Base-by-base conservation (phyloP, 345 rosid genomes). In the Lepidium africanum region DNA sequence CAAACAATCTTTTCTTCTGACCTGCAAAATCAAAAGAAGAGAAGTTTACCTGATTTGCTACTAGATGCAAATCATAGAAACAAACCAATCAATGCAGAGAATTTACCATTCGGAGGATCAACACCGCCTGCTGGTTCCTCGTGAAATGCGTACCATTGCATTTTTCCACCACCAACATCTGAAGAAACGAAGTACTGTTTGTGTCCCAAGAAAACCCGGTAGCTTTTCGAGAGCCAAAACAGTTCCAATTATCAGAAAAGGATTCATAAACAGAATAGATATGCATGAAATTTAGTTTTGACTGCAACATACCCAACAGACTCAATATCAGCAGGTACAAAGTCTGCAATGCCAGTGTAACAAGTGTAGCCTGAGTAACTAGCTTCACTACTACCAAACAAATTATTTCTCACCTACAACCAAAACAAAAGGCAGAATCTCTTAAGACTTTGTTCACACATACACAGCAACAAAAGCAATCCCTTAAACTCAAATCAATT, bases 81-180 rank as follows among this genome's bases (percentile, higher is more conserved):
- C 52, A 68, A 66, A 36, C 27, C n/a, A 60, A 68, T 27, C 33
- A 69, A 21, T 21, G 43, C 45, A 46, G 42, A 69, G 2, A 39
- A 41, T 35, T 50, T 85, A 87, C 96, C 95, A 63, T 42, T 41
- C 0, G 89, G 86, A 38, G 67, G 59, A 82, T 91, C 99, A 9
- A 66, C 76, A 2, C 99, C 97, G 63, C 97, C 96, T 13, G 93
- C 75, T 23, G 87, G 76, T 70, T 91, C 97, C 37, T 94, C 77
- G 76, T 89, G 85, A 72, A 94, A 94, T 13, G 95, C 99, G 13
- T 94, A 91, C 96, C 99, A 94, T 76, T 94, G 99, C 96, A 94
- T 94, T 86, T 91, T 91, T 62, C 99, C 99, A 16, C 84, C 91
- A 71, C 99, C 97, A 64, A 91, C 99, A 74, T 94, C 99, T 7